Conservation (phyloP, 1,284 basidiomycete species). For the Athelia psychrophila region DNA sequence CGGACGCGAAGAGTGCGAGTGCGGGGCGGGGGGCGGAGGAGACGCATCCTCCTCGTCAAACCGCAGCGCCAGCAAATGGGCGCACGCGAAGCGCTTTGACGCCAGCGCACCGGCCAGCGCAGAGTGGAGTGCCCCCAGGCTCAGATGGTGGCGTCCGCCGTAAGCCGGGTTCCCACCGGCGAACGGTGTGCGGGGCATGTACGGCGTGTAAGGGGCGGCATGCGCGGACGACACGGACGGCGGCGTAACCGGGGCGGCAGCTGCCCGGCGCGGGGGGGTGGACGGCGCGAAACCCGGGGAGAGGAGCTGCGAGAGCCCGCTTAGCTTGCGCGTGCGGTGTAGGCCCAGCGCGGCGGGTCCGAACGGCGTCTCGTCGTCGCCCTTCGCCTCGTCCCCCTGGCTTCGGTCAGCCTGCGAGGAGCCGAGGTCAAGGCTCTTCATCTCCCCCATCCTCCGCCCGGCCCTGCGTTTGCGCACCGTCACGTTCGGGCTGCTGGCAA, state of each 20-base stretch:
- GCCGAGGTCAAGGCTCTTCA: too few species aligned
- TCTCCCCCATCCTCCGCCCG: too few species aligned
- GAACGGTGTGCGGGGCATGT: constrained; percentile 37
- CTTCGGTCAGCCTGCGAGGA: too few species aligned
- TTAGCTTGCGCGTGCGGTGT: constrained; percentile 47
- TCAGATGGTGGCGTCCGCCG: constrained; percentile 64
- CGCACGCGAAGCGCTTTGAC: constrained; percentile 70
- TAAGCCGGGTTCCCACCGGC: constrained; percentile 54
- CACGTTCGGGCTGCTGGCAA: too few species aligned
- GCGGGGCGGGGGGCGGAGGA: too few species aligned
- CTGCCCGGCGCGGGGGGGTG: constrained; percentile 12
- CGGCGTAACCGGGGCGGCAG: constrained; percentile 15
- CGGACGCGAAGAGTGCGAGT: too few species aligned
- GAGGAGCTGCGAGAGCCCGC: constrained; percentile 45
- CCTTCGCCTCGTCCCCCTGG: background rate
- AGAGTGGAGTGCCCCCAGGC: constrained; percentile 55
- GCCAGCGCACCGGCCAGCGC: constrained; percentile 61
- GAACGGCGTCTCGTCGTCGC: constrained; percentile 29
- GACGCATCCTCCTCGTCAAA: constrained; percentile 53
- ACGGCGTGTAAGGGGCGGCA: background rate
- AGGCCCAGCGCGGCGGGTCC: constrained; percentile 59
- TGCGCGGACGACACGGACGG: constrained; percentile 36
- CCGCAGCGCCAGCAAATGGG: constrained; percentile 72
- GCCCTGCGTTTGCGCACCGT: too few species aligned
- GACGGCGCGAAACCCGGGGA: constrained; percentile 25